Percentiles rank a stretch among this genome's conserved stretches.
Conservation (phyloP, 495 filamentous ascomycete species). For the Aspergillus bridgeri region DNA sequence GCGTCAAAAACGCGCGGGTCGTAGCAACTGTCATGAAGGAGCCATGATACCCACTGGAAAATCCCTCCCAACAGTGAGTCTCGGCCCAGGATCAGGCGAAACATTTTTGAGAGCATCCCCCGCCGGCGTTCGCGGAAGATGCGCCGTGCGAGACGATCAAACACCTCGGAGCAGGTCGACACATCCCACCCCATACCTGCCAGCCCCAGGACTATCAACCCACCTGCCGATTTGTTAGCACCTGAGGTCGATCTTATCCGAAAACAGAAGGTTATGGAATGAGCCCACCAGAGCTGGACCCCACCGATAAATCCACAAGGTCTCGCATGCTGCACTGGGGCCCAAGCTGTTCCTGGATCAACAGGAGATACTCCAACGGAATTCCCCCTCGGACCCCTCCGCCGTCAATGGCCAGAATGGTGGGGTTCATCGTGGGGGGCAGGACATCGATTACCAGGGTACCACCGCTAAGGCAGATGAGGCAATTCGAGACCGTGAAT, state of each 20-base stretch:
- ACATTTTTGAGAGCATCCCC: constrained; percentile 8
- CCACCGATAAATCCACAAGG: constrained; percentile 30
- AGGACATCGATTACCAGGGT: constrained; percentile 24
- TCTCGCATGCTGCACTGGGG: constrained; percentile 21
- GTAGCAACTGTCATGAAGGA: constrained; percentile 30
- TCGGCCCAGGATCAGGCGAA: constrained; percentile 9
- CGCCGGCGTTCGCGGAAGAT: constrained; percentile 21
- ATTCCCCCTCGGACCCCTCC: constrained; percentile 31
- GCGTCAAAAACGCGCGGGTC: constrained; percentile 21
- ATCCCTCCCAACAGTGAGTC: constrained; percentile 16
- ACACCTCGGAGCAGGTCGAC: constrained; percentile 17
- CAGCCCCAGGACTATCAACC: constrained; percentile 27
- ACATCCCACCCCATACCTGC: constrained; percentile 24
- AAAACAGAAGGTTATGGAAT: background rate
- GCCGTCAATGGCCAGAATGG: constrained; percentile 35
- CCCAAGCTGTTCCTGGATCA: constrained; percentile 28
- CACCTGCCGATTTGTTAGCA: constrained; percentile 22
- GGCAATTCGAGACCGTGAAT: constrained; percentile 18
- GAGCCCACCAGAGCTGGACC: constrained; percentile 31
- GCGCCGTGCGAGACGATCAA: constrained; percentile 24
- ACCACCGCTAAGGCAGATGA: constrained; percentile 16
- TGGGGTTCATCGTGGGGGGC: constrained; percentile 28
- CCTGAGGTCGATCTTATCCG: background rate
- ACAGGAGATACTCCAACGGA: constrained; percentile 29
- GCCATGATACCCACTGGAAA: constrained; percentile 20